Evolutionary conservation across 108 stramenopile species (phyloP).

Genomic region (Pseudonitzschia pungens): DNA sequence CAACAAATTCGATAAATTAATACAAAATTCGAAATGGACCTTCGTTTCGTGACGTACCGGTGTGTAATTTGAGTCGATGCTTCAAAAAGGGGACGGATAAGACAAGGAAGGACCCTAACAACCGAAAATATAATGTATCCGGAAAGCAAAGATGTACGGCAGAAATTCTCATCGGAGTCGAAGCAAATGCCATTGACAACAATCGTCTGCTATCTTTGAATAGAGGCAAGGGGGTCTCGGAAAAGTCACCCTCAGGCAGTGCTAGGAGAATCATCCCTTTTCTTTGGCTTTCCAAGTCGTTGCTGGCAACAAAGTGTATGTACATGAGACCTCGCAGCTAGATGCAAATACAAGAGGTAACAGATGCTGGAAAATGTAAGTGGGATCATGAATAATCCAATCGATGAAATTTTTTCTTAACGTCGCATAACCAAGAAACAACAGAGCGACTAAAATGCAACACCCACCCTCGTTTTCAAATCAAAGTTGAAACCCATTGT

Average conservation of each 20-base stretch:
- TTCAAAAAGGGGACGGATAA: background rate
- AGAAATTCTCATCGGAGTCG: background rate
- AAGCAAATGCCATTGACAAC: background rate
- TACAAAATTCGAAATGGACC: background rate
- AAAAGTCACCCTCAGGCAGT: background rate
- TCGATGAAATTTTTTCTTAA: background rate
- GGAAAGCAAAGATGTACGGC: background rate
- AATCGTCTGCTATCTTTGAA: background rate
- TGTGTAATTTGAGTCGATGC: background rate
- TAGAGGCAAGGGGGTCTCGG: background rate
- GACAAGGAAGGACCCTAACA: background rate
- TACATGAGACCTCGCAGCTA: background rate
- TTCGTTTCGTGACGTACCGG: background rate
- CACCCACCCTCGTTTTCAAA: constrained; percentile 1
- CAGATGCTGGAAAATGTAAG: background rate
- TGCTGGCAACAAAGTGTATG: background rate
- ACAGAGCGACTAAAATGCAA: background rate
- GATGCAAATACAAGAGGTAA: background rate
- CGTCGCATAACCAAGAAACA: too few species aligned
- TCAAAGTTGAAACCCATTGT: background rate
- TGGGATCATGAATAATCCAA: background rate
- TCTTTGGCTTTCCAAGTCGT: constrained; percentile 5
- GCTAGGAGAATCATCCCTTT: background rate
- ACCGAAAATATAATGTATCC: background rate
- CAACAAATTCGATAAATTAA: background rate